Conservation (phyloP, 2,329 filamentous ascomycete species). For the Aureobasidium musti region DNA sequence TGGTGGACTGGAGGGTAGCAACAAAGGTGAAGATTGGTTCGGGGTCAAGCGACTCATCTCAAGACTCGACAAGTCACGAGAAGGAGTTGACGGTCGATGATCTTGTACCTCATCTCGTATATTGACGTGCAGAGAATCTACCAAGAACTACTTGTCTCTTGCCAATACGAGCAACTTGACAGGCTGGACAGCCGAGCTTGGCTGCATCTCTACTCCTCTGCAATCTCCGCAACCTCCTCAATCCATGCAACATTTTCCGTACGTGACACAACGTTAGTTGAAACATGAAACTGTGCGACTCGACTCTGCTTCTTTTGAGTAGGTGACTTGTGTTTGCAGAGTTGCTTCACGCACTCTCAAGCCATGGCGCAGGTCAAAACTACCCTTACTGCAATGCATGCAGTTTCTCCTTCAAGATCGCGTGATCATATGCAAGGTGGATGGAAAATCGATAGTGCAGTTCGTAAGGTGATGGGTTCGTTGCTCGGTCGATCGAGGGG, state of each 20-base stretch:
- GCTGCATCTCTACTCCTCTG: constrained; percentile 18
- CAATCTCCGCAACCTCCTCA: constrained; percentile 5
- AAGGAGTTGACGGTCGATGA: constrained; percentile 33
- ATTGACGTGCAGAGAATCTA: background rate
- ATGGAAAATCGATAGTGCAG: constrained; percentile 4
- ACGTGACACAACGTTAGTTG: constrained; percentile 15
- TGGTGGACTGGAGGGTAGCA: constrained; percentile 77
- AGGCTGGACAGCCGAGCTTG: constrained; percentile 18
- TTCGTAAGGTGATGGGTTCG: background rate
- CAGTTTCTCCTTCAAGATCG: background rate
- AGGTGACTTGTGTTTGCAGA: background rate
- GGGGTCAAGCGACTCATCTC: constrained; percentile 87
- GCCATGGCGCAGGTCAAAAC: constrained; percentile 14
- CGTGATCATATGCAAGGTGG: constrained; percentile 23
- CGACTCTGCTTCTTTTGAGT: background rate
- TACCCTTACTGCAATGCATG: constrained; percentile 12
- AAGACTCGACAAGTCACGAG: constrained; percentile 60
- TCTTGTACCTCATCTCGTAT: constrained; percentile 16
- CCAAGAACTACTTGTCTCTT: background rate
- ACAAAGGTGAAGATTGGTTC: constrained; percentile 84
- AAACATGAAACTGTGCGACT: constrained; percentile 22
- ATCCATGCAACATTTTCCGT: constrained; percentile 7
- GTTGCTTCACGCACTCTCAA: background rate
- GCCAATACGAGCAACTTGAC: constrained; percentile 9
- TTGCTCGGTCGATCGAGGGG: constrained; percentile 8